Evolutionary conservation across 2,329 filamentous ascomycete genomes (phyloP), one percentile per base, ranked within the genome.

Genomic region (Colletotrichum euphorbiae): DNA sequence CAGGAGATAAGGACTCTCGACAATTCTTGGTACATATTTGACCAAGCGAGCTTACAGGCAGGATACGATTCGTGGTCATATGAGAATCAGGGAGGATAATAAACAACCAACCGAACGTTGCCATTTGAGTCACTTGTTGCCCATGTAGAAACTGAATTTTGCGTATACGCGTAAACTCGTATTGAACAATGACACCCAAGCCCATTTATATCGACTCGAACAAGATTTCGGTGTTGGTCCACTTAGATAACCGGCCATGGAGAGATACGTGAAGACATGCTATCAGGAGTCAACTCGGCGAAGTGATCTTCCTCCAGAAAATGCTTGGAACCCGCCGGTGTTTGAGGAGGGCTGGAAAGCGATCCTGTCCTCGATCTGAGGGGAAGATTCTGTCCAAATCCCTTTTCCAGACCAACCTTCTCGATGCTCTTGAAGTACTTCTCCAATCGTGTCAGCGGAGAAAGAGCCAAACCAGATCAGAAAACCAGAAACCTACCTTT

Each of bases 391-490:
- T 84, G 82, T 70, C 82, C 80, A 65, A 83, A 82, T 15, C 82
- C 81, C 62, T 82, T 78, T 15, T 75, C 75, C 12, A 72, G 83
- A 12, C 85, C 86, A 1, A 87, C 81, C 70, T 85, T 80, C 72
- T 89, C 87, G 72, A 89, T 89, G 48, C 83, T 85, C 74, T 89
- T 88, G 76, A 89, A 90, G 72, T 71, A 71, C 71, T 71, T n/a
- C 6, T 7, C 17, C 46, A 33, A n/a, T 4, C 33, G 28, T 8
- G 28, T 28, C 6, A 12, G 12, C 7, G 4, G 6, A 13, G 1
- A 2, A 1, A 13, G 2, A 45, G 43, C 9, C 17, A 11, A n/a
- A 19, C n/a, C 6, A n/a, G 12, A 17, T 19, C 17, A 28, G 28
- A 8, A 7, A 6, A 45, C n/a, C 9, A 8, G 36, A 36, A 8